phyloP scores from a whole-genome alignment of 2,329 filamentous ascomycete species.

The Clonostachys chloroleuca region DNA sequence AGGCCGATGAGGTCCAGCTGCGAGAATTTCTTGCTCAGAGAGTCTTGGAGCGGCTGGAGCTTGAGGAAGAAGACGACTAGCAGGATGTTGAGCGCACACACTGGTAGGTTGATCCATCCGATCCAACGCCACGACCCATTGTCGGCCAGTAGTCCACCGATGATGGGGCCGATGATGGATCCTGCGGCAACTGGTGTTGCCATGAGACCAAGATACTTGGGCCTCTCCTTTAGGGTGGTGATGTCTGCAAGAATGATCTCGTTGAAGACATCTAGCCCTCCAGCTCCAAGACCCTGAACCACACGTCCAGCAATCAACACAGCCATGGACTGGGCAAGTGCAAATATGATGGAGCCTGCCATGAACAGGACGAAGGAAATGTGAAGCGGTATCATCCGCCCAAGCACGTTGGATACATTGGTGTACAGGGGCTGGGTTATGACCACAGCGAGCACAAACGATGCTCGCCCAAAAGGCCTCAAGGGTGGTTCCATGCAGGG shows the following conservation, averaged over 20 bases:
- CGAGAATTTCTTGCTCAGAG: background rate
- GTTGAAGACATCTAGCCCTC: slow-evolving; percentile 24
- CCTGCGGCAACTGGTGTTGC: slow-evolving; percentile 9
- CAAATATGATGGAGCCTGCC: slow-evolving; percentile 33
- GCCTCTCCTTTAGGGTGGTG: slow-evolving; percentile 18
- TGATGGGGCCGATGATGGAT: slow-evolving; percentile 10
- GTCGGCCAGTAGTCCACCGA: slow-evolving; percentile 14
- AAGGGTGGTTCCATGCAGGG: slow-evolving; percentile 47
- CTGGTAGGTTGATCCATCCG: slow-evolving; percentile 21
- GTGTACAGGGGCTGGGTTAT: slow-evolving; percentile 46
- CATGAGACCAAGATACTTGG: slow-evolving; percentile 13
- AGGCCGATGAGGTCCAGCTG: slow-evolving; percentile 28
- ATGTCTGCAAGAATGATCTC: slow-evolving; percentile 31
- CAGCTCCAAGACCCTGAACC: slow-evolving; percentile 41
- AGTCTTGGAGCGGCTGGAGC: slow-evolving; percentile 2
- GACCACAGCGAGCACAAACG: slow-evolving; percentile 62
- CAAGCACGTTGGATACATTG: slow-evolving; percentile 23
- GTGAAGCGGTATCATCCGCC: slow-evolving; percentile 21
- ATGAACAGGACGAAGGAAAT: slow-evolving; percentile 21
- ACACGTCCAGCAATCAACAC: slow-evolving; percentile 17
- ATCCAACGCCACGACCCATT: slow-evolving; percentile 19
- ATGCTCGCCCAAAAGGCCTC: slow-evolving; percentile 70
- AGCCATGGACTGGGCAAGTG: slow-evolving; percentile 14
- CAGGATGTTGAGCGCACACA: slow-evolving; percentile 11
- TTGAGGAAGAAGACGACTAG: slow-evolving; percentile 13